Base-by-base conservation (phyloP, 2,329 filamentous ascomycete genomes). In the Fusarium concolor region DNA sequence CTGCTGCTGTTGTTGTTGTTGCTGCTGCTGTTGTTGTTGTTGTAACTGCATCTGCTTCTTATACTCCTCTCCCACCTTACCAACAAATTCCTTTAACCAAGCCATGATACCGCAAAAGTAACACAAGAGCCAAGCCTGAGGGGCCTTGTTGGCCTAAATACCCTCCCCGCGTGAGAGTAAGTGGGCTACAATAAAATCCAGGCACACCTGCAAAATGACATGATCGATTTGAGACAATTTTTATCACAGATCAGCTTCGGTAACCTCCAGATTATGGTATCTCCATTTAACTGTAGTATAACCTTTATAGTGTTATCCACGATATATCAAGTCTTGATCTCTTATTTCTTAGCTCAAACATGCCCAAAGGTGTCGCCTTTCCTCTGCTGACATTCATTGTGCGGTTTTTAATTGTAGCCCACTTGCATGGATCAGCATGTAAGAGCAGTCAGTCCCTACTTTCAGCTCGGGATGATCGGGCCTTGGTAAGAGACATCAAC, bases 31-130 rank as follows among this genome's bases (percentile, higher is more conserved):
- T 6, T 58, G 56, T 56, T 64, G 53, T 28, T 57, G 52, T 9
- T 58, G 56, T 56, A 42, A 28, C 41, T 55, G 35, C 29, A 42
- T 18, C 15, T 72, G 71, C 24, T 70, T 61, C 31, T 57, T 62
- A 31, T 70, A 71, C 50, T 71, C 61, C 24, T 73, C 71, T 9
- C 70, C 71, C 5, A 67, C 72, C 54, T 73, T 75, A 9, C 62
- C 70, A 10, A 75, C 43, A 18, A 70, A 55, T 4, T 63, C 69
- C 6, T 67, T 67, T 5, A 74, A 44, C 54, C 72, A 70, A 17
- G 67, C 71, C 72, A 75, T 75, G 26, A 17, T 10, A 29, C 9
- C 22, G 37, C 11, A 11, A 11, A 18, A 33, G 15, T 18, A 37
- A 12, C 5, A 58, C 41, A 38, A 28, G 6, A 18, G 9, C 10